These are phyloP conservation scores for Cladophialophora exuberans DNA, from an alignment of 2,329 filamentous ascomycete species.

Conservation along the genomic window DNA sequence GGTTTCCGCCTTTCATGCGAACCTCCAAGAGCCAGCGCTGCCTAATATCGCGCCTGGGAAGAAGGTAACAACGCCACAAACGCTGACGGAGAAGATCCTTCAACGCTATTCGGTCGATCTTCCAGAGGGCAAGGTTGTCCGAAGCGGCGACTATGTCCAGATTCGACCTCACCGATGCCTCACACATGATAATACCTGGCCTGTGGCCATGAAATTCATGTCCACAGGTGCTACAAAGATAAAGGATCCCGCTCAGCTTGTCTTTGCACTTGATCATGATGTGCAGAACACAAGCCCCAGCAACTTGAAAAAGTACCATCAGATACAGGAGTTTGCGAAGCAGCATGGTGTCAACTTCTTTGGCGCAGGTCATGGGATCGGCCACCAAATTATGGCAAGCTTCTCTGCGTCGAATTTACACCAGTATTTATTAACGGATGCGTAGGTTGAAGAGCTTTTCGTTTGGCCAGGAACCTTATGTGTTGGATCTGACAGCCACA, in stretches of 20 bases:
- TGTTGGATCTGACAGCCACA: constrained; percentile 73
- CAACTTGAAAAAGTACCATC: constrained; percentile 80
- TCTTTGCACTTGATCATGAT: constrained; percentile 86
- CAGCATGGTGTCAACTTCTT: constrained; percentile 79
- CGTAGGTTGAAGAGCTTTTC: constrained; percentile 81
- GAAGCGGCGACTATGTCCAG: constrained; percentile 80
- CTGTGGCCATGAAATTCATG: constrained; percentile 78
- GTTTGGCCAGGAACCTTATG: constrained; percentile 83
- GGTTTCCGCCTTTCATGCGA: too few species aligned
- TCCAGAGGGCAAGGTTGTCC: constrained; percentile 72
- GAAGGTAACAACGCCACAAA: too few species aligned
- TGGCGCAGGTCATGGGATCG: constrained; percentile 77
- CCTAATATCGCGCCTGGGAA: too few species aligned
- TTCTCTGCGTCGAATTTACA: too few species aligned
- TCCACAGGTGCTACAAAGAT: constrained; percentile 77
- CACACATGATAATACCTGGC: constrained; percentile 85
- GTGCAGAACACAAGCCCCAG: constrained; percentile 79
- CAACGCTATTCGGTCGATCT: constrained; percentile 80
- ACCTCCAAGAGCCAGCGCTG: too few species aligned
- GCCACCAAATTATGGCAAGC: constrained; percentile 92
- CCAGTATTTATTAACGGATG: too few species aligned
- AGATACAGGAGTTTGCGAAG: constrained; percentile 81
- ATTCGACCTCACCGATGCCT: constrained; percentile 74
- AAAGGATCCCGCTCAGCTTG: constrained; percentile 71
- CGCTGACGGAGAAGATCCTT: constrained; percentile 89